phyloP scores from a whole-genome alignment of 257 asterid genomes.

The Solanum appendiculatum region DNA sequence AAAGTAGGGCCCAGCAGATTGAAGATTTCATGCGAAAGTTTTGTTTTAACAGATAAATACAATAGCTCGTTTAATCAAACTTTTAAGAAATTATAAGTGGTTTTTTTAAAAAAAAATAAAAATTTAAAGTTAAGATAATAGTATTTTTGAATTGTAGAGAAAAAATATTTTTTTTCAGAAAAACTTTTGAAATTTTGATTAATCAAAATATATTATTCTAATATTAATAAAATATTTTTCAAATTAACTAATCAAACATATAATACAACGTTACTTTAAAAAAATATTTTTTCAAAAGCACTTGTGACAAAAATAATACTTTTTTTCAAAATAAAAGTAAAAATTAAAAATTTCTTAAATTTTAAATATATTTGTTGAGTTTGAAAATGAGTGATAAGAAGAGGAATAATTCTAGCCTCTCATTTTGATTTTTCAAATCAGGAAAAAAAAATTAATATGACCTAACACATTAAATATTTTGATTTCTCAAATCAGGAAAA shows the following conservation, averaged over 20 bases:
- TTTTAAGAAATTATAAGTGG: neutral
- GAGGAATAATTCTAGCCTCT: neutral
- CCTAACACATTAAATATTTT: too few relatives aligned
- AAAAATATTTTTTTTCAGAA: neutral
- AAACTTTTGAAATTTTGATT: neutral
- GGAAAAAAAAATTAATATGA: too few relatives aligned
- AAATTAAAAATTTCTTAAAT: too few relatives aligned
- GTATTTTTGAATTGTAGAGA: neutral
- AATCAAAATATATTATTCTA: neutral
- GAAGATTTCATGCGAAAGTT: neutral
- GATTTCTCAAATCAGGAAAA: too few relatives aligned
- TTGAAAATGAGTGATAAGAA: neutral
- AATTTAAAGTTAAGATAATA: neutral
- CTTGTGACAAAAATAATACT: too few relatives aligned
- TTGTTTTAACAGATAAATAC: neutral
- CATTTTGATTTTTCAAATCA: neutral
- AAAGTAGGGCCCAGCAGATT: neutral
- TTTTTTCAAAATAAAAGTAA: too few relatives aligned
- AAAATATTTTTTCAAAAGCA: too few relatives aligned
- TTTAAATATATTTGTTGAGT: neutral
- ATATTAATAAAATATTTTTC: neutral
- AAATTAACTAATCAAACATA: too few relatives aligned
- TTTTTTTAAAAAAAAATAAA: neutral
- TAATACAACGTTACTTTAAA: too few relatives aligned
- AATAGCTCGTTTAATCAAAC: rapidly evolving